Evolutionary conservation across 495 filamentous ascomycete genomes (phyloP), one percentile per base, ranked within the genome.

Genomic region (Penicillium goetzii): DNA sequence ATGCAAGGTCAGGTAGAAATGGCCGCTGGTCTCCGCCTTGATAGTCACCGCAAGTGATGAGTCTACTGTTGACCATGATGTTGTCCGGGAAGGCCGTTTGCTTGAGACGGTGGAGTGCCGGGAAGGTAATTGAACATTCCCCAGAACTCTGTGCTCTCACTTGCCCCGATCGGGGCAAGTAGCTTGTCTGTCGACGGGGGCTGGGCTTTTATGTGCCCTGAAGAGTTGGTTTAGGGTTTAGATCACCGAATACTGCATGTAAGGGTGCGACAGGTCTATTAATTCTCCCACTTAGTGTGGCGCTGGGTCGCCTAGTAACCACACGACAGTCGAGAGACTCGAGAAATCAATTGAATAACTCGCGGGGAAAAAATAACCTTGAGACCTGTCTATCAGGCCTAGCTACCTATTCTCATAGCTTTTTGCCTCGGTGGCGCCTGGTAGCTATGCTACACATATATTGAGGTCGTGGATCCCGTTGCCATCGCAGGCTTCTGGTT

Each of bases 201-300:
- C 23, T 28, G 23, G 23, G 28, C 23, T 7, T 59, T 50, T 41
- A 14, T 7, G 3, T 38, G 36, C 38, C 60, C n/a, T 41, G 32
- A 53, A 19, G 56, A 65, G 59, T n/a, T n/a, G n/a, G n/a, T 58
- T 25, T 26, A 15, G 55, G 52, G n/a, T 23, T n/a, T 59, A 10
- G 55, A 50, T 56, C 56, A 12, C 21, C 56, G 30, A n/a, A n/a
- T n/a, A 26, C 28, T 64, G 60, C 14, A 70, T 54, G 64, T 59
- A 67, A 70, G 67, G 67, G 62, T 41, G 36, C 6, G 61, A 64
- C 56, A 60, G n/a, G 41, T 67, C 64, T 64, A 41, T 61, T 61
- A 5, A 36, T 25, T 10, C 40, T 50, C 47, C 58, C 47, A 51
- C 28, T 14, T 41, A 25, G 19, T n/a, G 10, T 56, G 52, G 58